phyloP scores from a whole-genome alignment of 2,329 filamentous ascomycete genomes.

The Ophiostoma populinum region DNA sequence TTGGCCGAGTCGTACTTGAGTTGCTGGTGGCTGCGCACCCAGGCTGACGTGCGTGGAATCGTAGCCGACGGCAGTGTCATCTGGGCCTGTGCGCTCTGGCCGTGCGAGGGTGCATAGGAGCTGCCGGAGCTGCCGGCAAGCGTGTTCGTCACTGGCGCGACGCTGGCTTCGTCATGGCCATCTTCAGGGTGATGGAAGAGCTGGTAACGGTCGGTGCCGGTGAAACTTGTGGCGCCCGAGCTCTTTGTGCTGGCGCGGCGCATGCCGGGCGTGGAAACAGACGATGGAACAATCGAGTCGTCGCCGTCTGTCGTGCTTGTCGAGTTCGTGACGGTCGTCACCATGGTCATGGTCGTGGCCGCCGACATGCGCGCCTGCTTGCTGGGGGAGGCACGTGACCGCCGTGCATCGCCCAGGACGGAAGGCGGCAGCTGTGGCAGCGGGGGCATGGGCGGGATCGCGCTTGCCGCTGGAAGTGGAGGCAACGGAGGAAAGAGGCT shows the following conservation, averaged over 20 bases:
- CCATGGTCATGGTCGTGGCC: neutral
- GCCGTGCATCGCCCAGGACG: conserved; percentile 2
- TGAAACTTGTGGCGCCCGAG: conserved; percentile 3
- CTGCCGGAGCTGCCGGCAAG: no score
- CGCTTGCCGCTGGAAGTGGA: neutral
- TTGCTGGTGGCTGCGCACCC: conserved; percentile 10
- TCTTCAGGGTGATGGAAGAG: conserved; percentile 6
- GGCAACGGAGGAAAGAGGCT: conserved; percentile 6
- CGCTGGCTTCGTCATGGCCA: neutral
- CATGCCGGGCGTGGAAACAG: conserved; percentile 1
- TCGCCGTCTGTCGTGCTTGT: conserved; percentile 6
- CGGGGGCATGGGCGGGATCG: neutral
- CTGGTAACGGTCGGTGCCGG: conserved; percentile 4
- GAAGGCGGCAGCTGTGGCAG: conserved; percentile 1
- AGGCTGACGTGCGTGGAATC: conserved; percentile 10
- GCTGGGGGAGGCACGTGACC: conserved; percentile 2
- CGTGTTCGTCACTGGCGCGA: neutral
- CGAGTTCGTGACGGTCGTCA: no score
- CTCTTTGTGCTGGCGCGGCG: conserved; percentile 8
- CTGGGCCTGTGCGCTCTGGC: neutral
- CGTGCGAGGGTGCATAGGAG: neutral
- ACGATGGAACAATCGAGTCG: no score
- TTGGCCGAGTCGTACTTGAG: conserved; percentile 4
- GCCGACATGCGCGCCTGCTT: conserved; percentile 4
- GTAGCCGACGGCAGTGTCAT: neutral